Base-by-base conservation (phyloP, 805 yeast genomes). In the Ogataea philodendri region DNA sequence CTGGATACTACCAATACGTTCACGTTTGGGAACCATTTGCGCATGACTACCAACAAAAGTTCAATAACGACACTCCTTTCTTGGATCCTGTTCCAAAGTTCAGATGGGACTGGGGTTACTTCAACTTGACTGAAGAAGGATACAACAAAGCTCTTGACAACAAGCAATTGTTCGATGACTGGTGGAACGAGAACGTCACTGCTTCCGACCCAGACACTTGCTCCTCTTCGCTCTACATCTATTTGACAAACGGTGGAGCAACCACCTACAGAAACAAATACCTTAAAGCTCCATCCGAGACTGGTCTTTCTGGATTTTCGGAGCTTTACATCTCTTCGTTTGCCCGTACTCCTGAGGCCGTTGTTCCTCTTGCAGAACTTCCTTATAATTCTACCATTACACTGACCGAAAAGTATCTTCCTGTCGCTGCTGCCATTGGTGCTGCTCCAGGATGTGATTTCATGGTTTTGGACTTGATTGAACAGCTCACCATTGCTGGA, bases 361-460 rank as follows among this genome's bases (percentile, higher is more conserved):
- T 34, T 6, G 35, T 39, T 18, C 43, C 43, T 4, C 37, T 39
- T 7, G 43, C 29, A 7, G 43, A 39, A 20, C 13, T 39, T 15
- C 30, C 43, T 9, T 39, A 39, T 33, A 39, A 39, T 21, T 39
- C 43, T 7, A 34, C 43, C 7, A 39, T 39, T 30, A 35, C 43
- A 6, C 23, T 39, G 5, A 39, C 43, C 3, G 43, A 39, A 21
- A 39, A 39, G 15, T 39, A 39, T 16, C 26, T 39, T 4, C 43
- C 43, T 5, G 39, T 39, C 13, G 35, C 43, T 6, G 43, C 43
- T 5, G 34, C 30, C 17, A 39, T 39, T 15, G 43, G 43, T 5
- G 43, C 43, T 3, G 43, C 43, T 15, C 43, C 43, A 9, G 43
- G 43, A 3, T 39, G 43, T 32, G 43, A 39, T 13, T 39, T 39